Evolutionary conservation across 805 yeast species (phyloP).

Genomic region (Tetrapisispora namnaoensis): DNA sequence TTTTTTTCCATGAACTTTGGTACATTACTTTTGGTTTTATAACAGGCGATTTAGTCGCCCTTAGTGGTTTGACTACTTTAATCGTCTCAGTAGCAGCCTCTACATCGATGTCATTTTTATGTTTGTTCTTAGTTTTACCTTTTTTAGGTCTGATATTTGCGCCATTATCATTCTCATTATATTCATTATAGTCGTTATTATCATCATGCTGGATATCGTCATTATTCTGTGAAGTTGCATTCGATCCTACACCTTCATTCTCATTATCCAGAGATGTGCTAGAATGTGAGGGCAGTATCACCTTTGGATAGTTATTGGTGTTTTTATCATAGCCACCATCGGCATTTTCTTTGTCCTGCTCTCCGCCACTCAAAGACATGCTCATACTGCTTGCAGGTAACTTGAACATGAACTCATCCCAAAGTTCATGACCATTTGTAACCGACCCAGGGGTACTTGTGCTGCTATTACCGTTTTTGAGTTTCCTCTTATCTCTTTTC

Average conservation of each 20-base stretch:
- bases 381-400: slow-evolving; percentile 20
- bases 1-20: slow-evolving; percentile 1
- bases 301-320: slow-evolving; percentile 9
- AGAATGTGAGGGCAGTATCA: slow-evolving; percentile 17
- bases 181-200: background rate
- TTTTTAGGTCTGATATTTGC: background rate
- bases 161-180: background rate
- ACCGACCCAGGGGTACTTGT: background rate
- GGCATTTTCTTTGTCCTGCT: background rate
- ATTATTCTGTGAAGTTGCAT: slow-evolving; percentile 6
- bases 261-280: background rate
- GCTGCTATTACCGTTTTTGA: background rate
- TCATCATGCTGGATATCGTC: slow-evolving; percentile 1
- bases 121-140: background rate
- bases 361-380: background rate
- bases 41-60: slow-evolving; percentile 24
- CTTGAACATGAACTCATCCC: slow-evolving; percentile 24
- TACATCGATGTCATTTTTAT: slow-evolving; percentile 5
- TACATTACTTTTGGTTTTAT: slow-evolving; percentile 11
- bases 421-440: slow-evolving; percentile 6
- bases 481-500: slow-evolving; percentile 3
- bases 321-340: background rate
- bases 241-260: slow-evolving; percentile 4
- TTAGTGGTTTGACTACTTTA: slow-evolving; percentile 5
- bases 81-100: background rate